Conservation (phyloP, 352 stramenopile genomes). For the Phytophthora lateralis region DNA sequence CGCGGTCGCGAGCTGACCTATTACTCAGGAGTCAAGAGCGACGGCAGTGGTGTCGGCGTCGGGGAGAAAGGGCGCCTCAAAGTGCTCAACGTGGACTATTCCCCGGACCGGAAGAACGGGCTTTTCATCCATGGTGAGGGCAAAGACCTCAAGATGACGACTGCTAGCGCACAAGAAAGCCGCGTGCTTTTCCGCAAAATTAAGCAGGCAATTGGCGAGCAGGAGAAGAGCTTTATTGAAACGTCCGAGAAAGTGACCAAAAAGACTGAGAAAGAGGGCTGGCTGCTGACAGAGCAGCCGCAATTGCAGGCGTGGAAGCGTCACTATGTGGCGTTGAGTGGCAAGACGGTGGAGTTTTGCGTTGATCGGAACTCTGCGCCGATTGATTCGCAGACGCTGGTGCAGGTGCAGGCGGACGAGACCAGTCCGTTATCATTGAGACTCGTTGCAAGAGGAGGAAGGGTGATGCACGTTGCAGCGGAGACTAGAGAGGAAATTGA, state of each 20-base stretch:
- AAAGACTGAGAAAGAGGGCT: conserved; percentile 41
- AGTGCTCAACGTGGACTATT: conserved; percentile 59
- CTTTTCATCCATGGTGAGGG: conserved; percentile 65
- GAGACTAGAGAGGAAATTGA: conserved; percentile 40
- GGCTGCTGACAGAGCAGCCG: conserved; percentile 46
- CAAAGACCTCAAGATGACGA: conserved; percentile 74
- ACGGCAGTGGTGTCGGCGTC: conserved; percentile 37
- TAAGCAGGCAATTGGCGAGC: conserved; percentile 45
- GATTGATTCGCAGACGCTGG: conserved; percentile 35
- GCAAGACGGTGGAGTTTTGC: conserved; percentile 61
- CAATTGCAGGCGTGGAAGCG: conserved; percentile 53
- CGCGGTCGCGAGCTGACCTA: conserved; percentile 59
- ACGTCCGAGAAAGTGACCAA: conserved; percentile 5
- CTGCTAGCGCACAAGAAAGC: conserved; percentile 52
- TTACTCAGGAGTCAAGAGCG: conserved; percentile 50
- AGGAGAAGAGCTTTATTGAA: conserved; percentile 30
- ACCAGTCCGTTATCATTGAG: conserved; percentile 28
- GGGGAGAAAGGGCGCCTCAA: conserved; percentile 69
- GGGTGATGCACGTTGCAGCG: conserved; percentile 24
- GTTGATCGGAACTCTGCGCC: conserved; percentile 30
- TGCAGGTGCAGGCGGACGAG: conserved; percentile 30
- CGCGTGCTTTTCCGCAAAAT: conserved; percentile 55
- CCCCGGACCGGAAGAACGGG: conserved; percentile 49
- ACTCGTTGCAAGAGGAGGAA: conserved; percentile 17
- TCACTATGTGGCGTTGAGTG: conserved; percentile 56